phyloP scores from a whole-genome alignment of 768 basidiomycete species.

The Boletus rubescentipes region DNA sequence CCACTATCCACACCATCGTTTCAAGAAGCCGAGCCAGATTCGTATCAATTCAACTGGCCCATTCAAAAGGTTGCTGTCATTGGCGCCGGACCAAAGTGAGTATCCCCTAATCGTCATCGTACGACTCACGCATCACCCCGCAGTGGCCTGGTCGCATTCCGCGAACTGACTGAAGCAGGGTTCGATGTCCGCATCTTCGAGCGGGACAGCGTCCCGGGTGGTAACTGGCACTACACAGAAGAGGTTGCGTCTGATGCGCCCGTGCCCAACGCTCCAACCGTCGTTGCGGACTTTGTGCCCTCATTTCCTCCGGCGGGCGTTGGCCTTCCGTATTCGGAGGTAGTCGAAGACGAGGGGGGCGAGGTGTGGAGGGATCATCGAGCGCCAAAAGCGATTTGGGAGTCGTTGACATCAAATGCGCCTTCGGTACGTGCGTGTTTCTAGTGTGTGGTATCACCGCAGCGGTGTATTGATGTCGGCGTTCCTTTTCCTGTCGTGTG shows the following conservation, averaged over 20 bases:
- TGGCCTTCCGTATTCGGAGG: background rate
- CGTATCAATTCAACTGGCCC: conserved; percentile 3
- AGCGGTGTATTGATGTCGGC: no score
- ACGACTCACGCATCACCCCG: background rate
- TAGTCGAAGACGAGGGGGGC: background rate
- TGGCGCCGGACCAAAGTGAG: conserved; percentile 5
- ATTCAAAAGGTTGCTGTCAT: conserved; percentile 5
- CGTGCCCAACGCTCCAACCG: background rate
- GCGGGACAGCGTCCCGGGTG: background rate
- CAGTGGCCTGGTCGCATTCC: background rate
- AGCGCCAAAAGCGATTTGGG: conserved; percentile 1
- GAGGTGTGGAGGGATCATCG: background rate
- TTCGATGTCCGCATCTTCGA: conserved; percentile 6
- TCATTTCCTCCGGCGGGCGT: background rate
- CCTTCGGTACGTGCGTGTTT: background rate
- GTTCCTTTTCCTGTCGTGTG: no score
- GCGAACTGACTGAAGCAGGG: background rate
- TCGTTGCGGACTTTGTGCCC: background rate
- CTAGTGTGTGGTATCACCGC: no score
- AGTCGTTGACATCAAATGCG: conserved; percentile 3
- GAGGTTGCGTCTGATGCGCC: background rate
- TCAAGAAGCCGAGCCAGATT: background rate
- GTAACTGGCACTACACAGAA: conserved; percentile 4
- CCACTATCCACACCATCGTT: background rate
- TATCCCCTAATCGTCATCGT: background rate